Evolutionary conservation across 257 asterid genomes (phyloP).

Genomic region (Vinca minor): DNA sequence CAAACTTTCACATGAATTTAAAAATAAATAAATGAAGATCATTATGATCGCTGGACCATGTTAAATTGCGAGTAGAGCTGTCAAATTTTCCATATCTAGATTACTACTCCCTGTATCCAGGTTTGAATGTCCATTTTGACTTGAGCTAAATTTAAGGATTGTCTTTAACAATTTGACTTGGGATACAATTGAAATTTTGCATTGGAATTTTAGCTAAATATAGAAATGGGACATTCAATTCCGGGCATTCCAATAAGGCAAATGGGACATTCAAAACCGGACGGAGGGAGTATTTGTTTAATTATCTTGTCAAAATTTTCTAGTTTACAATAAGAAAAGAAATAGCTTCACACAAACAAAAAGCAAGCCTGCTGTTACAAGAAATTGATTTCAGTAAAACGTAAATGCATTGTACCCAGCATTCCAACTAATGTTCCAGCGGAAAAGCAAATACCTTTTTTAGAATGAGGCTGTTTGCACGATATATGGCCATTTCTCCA

Average conservation of each 20-base stretch:
- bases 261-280: too few relatives aligned
- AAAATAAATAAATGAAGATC: not conserved
- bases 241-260: too few relatives aligned
- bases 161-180: too few relatives aligned
- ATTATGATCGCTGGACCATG: not conserved
- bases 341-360: not conserved
- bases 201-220: too few relatives aligned
- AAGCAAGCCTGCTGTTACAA: not conserved
- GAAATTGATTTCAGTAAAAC: not conserved
- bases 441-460: conserved; percentile 52
- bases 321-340: not conserved
- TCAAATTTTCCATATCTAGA: not conserved
- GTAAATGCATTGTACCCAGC: not conserved
- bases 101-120: too few relatives aligned
- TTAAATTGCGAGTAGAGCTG: not conserved
- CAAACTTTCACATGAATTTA: not conserved
- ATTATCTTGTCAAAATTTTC: too few relatives aligned
- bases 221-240: too few relatives aligned
- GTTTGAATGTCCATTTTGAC: too few relatives aligned
- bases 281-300: too few relatives aligned
- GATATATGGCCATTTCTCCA: conserved; percentile 95
- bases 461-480: conserved; percentile 76
- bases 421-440: conserved; percentile 12
- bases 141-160: too few relatives aligned
- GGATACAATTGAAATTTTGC: too few relatives aligned